These are phyloP conservation scores for Nicotiana benthamiana DNA, from an alignment of 257 asterid species.

Conservation along the genomic window DNA sequence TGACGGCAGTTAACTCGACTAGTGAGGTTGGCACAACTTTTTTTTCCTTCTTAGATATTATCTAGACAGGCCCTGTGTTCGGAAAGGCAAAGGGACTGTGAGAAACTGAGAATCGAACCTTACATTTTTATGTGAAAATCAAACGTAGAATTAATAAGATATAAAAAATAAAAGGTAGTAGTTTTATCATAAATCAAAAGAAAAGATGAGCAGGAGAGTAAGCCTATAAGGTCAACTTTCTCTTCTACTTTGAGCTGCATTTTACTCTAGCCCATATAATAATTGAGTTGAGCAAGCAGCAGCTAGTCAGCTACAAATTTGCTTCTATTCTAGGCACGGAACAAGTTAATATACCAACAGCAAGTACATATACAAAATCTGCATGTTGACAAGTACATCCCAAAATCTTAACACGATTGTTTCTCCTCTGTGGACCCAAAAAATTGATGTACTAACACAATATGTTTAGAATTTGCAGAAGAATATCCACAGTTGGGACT, in stretches of 20 bases:
- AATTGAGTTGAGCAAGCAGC: neutral
- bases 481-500: neutral
- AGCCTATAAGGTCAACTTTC: neutral
- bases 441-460: neutral
- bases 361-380: neutral
- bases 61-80: too few relatives aligned
- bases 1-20: too few relatives aligned
- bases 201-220: neutral
- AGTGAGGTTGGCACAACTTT: too few relatives aligned
- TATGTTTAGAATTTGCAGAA: neutral
- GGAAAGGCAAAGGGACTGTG: too few relatives aligned
- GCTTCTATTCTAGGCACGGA: neutral
- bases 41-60: too few relatives aligned
- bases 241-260: neutral
- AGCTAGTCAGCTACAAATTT: neutral
- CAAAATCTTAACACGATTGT: neutral
- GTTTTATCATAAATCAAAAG: neutral
- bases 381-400: neutral
- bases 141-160: too few relatives aligned
- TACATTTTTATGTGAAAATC: too few relatives aligned
- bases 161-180: too few relatives aligned
- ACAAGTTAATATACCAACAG: neutral
- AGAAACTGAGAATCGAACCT: too few relatives aligned
- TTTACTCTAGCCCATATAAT: neutral
- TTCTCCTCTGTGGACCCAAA: neutral